These are phyloP conservation scores for Nemania diffusa DNA, from an alignment of 2,329 filamentous ascomycete genomes.

Conservation along the genomic window DNA sequence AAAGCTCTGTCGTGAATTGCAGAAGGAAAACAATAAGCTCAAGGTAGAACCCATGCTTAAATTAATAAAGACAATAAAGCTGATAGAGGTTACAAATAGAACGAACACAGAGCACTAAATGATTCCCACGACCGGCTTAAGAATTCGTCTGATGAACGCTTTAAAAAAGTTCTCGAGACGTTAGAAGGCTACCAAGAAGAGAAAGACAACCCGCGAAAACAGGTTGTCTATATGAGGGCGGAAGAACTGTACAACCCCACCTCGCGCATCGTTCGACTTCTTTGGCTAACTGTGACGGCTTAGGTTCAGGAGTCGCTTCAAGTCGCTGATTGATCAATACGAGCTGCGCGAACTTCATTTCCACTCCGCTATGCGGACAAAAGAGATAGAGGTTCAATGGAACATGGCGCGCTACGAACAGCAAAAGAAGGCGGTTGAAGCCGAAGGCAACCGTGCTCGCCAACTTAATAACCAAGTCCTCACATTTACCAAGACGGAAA, in stretches of 20 bases:
- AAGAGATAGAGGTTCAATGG: constrained; percentile 94
- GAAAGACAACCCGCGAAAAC: constrained; percentile 83
- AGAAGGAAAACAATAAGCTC: constrained; percentile 97
- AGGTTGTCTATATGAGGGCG: constrained; percentile 83
- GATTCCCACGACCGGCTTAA: constrained; percentile 86
- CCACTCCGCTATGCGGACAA: constrained; percentile 88
- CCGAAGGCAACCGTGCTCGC: constrained; percentile 80
- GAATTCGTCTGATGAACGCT: constrained; percentile 84
- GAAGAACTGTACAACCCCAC: constrained; percentile 79
- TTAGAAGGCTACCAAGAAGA: constrained; percentile 90
- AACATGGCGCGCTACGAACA: constrained; percentile 89
- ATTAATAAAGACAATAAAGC: constrained; percentile 12
- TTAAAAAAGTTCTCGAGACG: constrained; percentile 81
- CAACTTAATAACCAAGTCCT: constrained; percentile 91
- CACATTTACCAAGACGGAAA: constrained; percentile 95
- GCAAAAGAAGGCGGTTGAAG: constrained; percentile 87
- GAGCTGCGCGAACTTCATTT: constrained; percentile 96
- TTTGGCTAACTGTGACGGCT: constrained; percentile 53
- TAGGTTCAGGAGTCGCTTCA: constrained; percentile 87
- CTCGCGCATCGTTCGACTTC: not conserved
- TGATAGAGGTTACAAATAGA: constrained; percentile 58
- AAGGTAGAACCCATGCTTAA: constrained; percentile 72
- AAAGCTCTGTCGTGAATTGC: constrained; percentile 92
- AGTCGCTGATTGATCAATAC: constrained; percentile 95
- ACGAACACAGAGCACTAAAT: constrained; percentile 92